A percentile compares a stretch with the other conserved stretches of the same genome.
These are phyloP conservation scores for Populus nigra DNA, from an alignment of 345 rosid genomes.

Conservation along the genomic window DNA sequence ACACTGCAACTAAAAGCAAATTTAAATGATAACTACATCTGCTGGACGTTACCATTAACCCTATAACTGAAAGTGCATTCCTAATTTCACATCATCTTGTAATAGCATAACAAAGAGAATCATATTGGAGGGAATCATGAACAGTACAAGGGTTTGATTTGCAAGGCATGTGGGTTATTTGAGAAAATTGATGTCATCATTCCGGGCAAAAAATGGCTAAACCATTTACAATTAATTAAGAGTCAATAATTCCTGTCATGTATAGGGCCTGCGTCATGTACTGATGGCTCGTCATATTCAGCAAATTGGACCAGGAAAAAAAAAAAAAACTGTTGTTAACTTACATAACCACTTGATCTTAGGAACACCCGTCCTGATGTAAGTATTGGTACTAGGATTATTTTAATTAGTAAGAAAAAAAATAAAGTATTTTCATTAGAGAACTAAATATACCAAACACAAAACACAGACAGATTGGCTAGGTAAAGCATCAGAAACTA, in stretches of 20 bases:
- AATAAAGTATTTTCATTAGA: not conserved
- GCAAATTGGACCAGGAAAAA: not conserved
- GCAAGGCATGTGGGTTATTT: not conserved
- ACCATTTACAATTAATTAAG: no score
- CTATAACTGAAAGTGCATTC: not conserved
- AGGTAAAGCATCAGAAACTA: not conserved
- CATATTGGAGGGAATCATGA: not conserved
- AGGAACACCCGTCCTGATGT: not conserved
- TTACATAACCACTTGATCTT: not conserved
- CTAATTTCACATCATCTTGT: not conserved
- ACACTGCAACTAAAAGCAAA: slow-evolving; percentile 42
- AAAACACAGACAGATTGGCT: not conserved
- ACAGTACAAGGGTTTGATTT: not conserved
- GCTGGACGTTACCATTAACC: not conserved
- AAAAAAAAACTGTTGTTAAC: not conserved
- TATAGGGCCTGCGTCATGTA: not conserved
- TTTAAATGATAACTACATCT: not conserved
- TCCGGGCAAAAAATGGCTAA: not conserved
- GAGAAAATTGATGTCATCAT: not conserved
- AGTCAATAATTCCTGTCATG: no score
- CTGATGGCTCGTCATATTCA: not conserved
- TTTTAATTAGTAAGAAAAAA: not conserved
- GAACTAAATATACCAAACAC: not conserved
- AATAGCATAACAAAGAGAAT: not conserved
- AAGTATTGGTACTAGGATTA: not conserved